Evolutionary conservation across 2,329 filamentous ascomycete species (phyloP).

Genomic region (Reticulascus tulasneorum): DNA sequence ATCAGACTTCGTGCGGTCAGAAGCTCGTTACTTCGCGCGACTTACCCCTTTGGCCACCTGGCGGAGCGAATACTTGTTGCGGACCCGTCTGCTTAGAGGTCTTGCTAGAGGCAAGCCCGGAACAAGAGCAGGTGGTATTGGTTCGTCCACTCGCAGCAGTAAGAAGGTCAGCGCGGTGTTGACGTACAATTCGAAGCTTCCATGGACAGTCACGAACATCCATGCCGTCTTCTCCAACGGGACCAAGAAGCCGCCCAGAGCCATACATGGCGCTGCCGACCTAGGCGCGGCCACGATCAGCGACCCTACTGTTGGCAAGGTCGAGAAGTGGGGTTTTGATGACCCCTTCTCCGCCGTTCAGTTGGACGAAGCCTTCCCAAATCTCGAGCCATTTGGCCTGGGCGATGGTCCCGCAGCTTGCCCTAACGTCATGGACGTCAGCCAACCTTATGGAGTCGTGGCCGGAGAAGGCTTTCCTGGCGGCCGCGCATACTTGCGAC

Average conservation of each 20-base stretch:
- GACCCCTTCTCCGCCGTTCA: constrained; percentile 73
- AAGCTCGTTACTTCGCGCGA: constrained; percentile 75
- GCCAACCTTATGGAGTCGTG: constrained; percentile 76
- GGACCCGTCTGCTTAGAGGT: constrained; percentile 79
- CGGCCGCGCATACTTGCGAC: constrained; percentile 75
- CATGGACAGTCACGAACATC: constrained; percentile 73
- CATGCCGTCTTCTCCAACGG: constrained; percentile 71
- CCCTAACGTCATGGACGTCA: constrained; percentile 88
- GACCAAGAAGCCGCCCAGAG: constrained; percentile 67
- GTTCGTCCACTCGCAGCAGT: constrained; percentile 45
- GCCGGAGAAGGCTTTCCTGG: constrained; percentile 84
- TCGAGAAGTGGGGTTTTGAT: constrained; percentile 77
- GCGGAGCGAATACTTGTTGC: constrained; percentile 90
- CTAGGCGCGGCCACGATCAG: constrained; percentile 75
- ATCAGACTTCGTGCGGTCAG: constrained; percentile 58
- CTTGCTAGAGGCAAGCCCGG: constrained; percentile 77
- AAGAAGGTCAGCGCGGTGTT: constrained; percentile 70
- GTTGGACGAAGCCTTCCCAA: constrained; percentile 72
- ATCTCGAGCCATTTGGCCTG: constrained; percentile 71
- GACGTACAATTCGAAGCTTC: constrained; percentile 81
- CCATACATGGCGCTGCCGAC: constrained; percentile 80
- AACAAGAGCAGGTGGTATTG: constrained; percentile 47
- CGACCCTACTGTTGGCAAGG: constrained; percentile 71
- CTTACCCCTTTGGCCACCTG: constrained; percentile 84
- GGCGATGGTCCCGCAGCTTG: constrained; percentile 74